A percentile compares a stretch with the other conserved stretches of the same genome.
These are phyloP conservation scores for Fusarium begoniae DNA, from an alignment of 2,329 filamentous ascomycete species.

Conservation along the genomic window DNA sequence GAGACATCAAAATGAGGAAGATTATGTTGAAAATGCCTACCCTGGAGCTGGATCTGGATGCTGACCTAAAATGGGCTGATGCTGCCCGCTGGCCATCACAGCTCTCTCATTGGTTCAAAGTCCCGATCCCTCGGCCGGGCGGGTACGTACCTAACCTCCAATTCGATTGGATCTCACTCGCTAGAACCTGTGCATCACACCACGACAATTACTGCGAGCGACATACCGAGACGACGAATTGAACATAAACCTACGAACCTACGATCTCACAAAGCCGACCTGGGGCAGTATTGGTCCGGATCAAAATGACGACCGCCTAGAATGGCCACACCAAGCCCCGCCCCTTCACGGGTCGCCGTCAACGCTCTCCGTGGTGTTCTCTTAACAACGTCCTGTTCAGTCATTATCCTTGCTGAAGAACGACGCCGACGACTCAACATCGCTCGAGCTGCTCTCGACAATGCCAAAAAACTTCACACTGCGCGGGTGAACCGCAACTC, in stretches of 20 bases:
- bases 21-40: background rate
- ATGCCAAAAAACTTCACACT: slow-evolving; percentile 61
- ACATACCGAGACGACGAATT: slow-evolving; percentile 40
- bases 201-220: slow-evolving; percentile 29
- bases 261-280: background rate
- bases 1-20: background rate
- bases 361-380: slow-evolving; percentile 65
- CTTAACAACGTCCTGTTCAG: slow-evolving; percentile 66
- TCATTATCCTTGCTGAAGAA: slow-evolving; percentile 65
- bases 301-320: slow-evolving; percentile 43
- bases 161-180: slow-evolving; percentile 19
- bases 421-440: slow-evolving; percentile 64
- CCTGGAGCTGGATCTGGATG: background rate
- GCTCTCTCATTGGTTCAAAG: slow-evolving; percentile 12
- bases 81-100: background rate
- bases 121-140: background rate
- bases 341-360: slow-evolving; percentile 65
- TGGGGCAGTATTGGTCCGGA: slow-evolving; percentile 3
- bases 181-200: slow-evolving; percentile 33
- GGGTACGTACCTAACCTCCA: slow-evolving; percentile 16
- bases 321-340: slow-evolving; percentile 59
- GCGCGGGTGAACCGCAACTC: slow-evolving; percentile 46
- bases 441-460: slow-evolving; percentile 59
- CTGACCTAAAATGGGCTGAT: background rate
- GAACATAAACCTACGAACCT: slow-evolving; percentile 7